A percentile compares a stretch with the other conserved stretches of the same genome.
phyloP scores from a whole-genome alignment of 257 asterid genomes.

The Coffea canephora region DNA sequence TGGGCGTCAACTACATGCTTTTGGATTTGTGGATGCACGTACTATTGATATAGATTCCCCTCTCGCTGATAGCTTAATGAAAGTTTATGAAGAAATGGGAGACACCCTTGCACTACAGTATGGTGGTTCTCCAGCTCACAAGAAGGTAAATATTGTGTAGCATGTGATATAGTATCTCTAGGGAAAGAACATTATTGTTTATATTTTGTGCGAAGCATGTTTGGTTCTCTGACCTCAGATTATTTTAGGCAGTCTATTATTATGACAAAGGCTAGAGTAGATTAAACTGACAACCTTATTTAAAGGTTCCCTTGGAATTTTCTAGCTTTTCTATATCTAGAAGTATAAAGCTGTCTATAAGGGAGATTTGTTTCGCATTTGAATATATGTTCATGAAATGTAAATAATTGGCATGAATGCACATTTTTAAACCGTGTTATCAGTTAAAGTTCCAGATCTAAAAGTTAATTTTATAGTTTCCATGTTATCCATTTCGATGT shows the following conservation, averaged over 20 bases:
- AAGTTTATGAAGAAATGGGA: constrained; percentile 88
- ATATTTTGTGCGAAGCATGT: not conserved
- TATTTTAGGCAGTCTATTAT: too few relatives aligned
- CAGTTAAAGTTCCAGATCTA: too few relatives aligned
- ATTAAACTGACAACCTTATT: not conserved
- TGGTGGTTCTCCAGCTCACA: constrained; percentile 98
- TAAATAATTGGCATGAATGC: not conserved
- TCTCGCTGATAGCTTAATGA: constrained; percentile 76
- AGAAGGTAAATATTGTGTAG: constrained; percentile 54
- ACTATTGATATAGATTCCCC: constrained; percentile 53
- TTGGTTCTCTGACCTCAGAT: too few relatives aligned
- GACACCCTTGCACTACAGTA: constrained; percentile 92
- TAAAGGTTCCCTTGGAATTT: not conserved
- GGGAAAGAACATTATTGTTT: constrained; percentile 2
- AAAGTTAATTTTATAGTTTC: too few relatives aligned
- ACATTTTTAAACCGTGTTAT: not conserved
- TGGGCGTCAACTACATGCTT: constrained; percentile 72
- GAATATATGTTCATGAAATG: too few relatives aligned
- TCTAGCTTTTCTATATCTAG: not conserved
- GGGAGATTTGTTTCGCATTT: not conserved
- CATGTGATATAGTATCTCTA: not conserved
- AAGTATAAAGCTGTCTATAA: not conserved
- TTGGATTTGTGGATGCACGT: constrained; percentile 57
- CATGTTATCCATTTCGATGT: not conserved
- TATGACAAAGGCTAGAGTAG: not conserved